Evolutionary conservation across 768 basidiomycete genomes (phyloP).

Genomic region (Boletus reticulatus): DNA sequence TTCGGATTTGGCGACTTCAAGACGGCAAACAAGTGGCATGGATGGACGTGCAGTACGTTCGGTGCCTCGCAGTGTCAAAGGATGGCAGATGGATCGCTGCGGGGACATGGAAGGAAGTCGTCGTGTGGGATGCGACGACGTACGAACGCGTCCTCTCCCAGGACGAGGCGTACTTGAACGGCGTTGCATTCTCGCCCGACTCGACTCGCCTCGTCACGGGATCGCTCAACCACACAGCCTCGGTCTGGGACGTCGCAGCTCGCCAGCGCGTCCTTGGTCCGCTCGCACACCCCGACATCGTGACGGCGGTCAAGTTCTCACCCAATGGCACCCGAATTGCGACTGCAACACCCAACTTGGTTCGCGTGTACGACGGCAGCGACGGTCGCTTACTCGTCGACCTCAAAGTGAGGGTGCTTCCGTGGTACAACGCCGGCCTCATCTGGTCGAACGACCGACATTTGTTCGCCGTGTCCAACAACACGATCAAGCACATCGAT

Average conservation of each 20-base stretch:
- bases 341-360: not conserved
- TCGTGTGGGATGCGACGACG: conserved; percentile 1
- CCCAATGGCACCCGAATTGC: conserved; percentile 3
- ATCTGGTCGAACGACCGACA: not conserved
- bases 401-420: not conserved
- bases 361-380: not conserved
- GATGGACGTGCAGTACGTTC: not conserved
- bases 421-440: not conserved
- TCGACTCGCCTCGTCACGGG: not conserved
- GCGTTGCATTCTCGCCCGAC: conserved; percentile 7
- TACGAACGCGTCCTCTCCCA: not conserved
- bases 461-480: not conserved
- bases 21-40: not conserved
- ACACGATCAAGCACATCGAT: not conserved
- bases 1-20: not conserved
- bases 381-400: not conserved
- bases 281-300: not conserved
- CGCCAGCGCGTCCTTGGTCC: not conserved
- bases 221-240: not conserved
- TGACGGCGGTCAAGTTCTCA: not conserved
- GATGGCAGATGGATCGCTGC: conserved; percentile 4
- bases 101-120: not conserved
- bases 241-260: not conserved
- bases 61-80: conserved; percentile 6
- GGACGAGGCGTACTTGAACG: not conserved